Conservation (phyloP, 1,284 basidiomycete genomes). For the Tremellales sp. region DNA sequence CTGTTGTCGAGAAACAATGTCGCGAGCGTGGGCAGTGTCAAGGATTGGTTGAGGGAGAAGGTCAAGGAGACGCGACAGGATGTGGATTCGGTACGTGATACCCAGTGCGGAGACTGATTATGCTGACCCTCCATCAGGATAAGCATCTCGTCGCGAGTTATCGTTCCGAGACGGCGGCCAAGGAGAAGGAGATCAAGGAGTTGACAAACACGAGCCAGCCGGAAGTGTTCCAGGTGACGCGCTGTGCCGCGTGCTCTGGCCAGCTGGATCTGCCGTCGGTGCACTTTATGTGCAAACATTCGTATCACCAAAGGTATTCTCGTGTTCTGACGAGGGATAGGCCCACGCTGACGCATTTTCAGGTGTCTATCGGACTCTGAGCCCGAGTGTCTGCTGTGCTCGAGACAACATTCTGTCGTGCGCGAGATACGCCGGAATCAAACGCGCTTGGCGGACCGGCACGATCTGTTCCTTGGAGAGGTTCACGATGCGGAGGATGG, state of each 20-base stretch:
- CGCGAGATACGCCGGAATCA: slow-evolving; percentile 82
- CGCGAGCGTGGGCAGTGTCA: slow-evolving; percentile 83
- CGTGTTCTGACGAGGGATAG: not conserved
- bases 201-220: slow-evolving; percentile 72
- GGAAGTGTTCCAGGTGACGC: slow-evolving; percentile 86
- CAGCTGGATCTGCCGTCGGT: slow-evolving; percentile 87
- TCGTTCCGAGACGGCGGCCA: slow-evolving; percentile 73
- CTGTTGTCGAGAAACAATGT: slow-evolving; percentile 79
- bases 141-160: slow-evolving; percentile 79
- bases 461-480: slow-evolving; percentile 82
- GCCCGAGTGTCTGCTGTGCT: slow-evolving; percentile 83
- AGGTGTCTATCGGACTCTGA: slow-evolving; percentile 81
- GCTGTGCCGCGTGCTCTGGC: slow-evolving; percentile 80
- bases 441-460: slow-evolving; percentile 72
- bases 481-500: slow-evolving; percentile 79
- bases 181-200: slow-evolving; percentile 74
- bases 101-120: not conserved
- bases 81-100: slow-evolving; percentile 66
- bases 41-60: slow-evolving; percentile 77
- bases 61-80: slow-evolving; percentile 71
- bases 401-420: slow-evolving; percentile 78
- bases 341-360: not conserved
- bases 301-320: slow-evolving; percentile 82
- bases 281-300: slow-evolving; percentile 98
- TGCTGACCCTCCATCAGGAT: slow-evolving; percentile 57